Conservation (phyloP, 345 rosid genomes). For the Hevea brasiliensis region DNA sequence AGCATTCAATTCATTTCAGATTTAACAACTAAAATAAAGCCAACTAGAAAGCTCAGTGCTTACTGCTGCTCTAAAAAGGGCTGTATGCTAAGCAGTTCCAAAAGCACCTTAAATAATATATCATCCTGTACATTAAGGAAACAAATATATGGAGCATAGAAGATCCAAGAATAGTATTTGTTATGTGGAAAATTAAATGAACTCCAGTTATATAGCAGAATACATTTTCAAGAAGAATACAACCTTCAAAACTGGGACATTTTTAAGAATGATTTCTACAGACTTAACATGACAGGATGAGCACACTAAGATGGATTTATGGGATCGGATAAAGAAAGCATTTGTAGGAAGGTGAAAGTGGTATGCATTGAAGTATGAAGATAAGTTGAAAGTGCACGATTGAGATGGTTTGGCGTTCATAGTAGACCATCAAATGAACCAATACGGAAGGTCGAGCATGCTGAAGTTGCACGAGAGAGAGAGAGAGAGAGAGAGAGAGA, state of each 20-base stretch:
- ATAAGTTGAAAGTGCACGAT: background rate
- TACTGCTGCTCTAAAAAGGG: conserved; percentile 44
- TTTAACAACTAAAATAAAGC: conserved; percentile 14
- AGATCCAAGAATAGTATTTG: background rate
- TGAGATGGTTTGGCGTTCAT: background rate
- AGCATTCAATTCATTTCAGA: background rate
- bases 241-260: background rate
- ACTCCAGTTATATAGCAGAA: background rate
- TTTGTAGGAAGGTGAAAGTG: background rate
- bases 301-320: background rate
- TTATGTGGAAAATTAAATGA: background rate
- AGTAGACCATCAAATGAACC: background rate
- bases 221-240: background rate
- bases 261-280: background rate
- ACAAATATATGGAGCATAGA: conserved; percentile 19
- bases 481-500: too few relatives aligned
- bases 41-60: conserved; percentile 31
- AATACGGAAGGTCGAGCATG: background rate
- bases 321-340: background rate
- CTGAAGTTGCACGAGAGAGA: background rate
- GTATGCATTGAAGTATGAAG: background rate
- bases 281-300: background rate
- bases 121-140: conserved; percentile 59
- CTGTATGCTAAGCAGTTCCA: conserved; percentile 55
- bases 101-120: conserved; percentile 71